A percentile compares a stretch with the other conserved stretches of the same genome.
Evolutionary conservation across 2,329 filamentous ascomycete genomes (phyloP).

Genomic region (Pseudocercospora fijiensis): DNA sequence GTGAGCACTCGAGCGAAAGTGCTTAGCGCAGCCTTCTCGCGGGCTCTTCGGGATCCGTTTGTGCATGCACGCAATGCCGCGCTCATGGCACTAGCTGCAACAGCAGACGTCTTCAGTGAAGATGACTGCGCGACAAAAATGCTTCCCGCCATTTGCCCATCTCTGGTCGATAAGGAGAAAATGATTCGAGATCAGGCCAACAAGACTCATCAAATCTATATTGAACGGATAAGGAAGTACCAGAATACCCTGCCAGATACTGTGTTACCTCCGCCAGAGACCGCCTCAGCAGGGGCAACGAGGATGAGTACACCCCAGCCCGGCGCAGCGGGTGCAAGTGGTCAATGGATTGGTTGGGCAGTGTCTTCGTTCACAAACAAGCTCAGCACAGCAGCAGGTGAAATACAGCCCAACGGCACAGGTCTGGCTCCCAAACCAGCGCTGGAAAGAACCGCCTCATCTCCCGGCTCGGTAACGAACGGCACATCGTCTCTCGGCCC

Average conservation of each 20-base stretch:
- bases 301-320: conserved; percentile 76
- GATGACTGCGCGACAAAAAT: conserved; percentile 86
- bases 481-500: conserved; percentile 32
- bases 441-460: conserved; percentile 44
- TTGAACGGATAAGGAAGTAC: conserved; percentile 78
- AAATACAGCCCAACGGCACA: conserved; percentile 68
- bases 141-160: conserved; percentile 78
- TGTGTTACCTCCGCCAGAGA: conserved; percentile 63
- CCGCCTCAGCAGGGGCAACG: conserved; percentile 49
- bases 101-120: conserved; percentile 79
- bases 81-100: conserved; percentile 80
- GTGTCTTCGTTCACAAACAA: conserved; percentile 99
- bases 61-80: conserved; percentile 90
- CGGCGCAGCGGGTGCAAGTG: conserved; percentile 48
- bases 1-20: conserved; percentile 77
- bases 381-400: conserved; percentile 75
- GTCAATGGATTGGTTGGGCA: conserved; percentile 90
- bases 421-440: conserved; percentile 24
- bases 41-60: conserved; percentile 88
- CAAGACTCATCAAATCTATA: conserved; percentile 83
- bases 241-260: conserved; percentile 76
- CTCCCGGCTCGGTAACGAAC: conserved; percentile 42
- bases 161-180: conserved; percentile 92
- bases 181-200: conserved; percentile 85
- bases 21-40: conserved; percentile 84